Evolutionary conservation across 306 rosid genomes (phyloP), one percentile per base, ranked within the genome.

Genomic region (Macrotyloma uniflorum): DNA sequence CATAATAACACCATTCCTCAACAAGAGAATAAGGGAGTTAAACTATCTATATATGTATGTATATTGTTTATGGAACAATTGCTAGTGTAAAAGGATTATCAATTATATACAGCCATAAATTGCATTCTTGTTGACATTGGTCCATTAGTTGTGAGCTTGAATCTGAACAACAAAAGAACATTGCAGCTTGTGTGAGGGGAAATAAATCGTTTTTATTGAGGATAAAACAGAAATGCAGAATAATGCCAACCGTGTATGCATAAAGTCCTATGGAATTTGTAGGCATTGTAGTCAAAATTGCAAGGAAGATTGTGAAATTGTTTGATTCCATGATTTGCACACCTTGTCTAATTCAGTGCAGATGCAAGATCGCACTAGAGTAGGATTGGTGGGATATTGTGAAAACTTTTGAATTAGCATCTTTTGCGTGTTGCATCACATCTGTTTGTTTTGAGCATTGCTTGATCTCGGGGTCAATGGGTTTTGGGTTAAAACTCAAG

Each of bases 81-180:
- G 51, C 64, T 40, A 8, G 33, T 58, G 42, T 67, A 55, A 55
- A 33, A 49, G 49, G 30, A 36, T 19, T 50, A 35, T 70, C 32
- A 64, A 66, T 35, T 76, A 76, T 35, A n/a, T 11, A 51, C 28
- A 36, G 3, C 51, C 54, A 14, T 23, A 73, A 55, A 35, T 53
- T 36, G 73, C 30, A 15, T 76, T 33, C 74, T 51, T 65, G 43
- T 65, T 66, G 49, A 50, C 35, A 76, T 76, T 65, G 28, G 36
- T 75, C 64, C 15, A 4, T 30, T 19, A 45, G 73, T 50, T 76
- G 72, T 63, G 65, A 64, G n/a, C 73, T 64, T 33, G 54, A 23
- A 65, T 59, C 65, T 23, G 42, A 65, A 36, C 63, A 75, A 23
- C 11, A 62, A 1, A 62, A 43, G n/a, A 38, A 54, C 3, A 51